A percentile compares a stretch with the other conserved stretches of the same genome.
Conservation (phyloP, 1,139 yeast genomes). For the Taphrina deformans region DNA sequence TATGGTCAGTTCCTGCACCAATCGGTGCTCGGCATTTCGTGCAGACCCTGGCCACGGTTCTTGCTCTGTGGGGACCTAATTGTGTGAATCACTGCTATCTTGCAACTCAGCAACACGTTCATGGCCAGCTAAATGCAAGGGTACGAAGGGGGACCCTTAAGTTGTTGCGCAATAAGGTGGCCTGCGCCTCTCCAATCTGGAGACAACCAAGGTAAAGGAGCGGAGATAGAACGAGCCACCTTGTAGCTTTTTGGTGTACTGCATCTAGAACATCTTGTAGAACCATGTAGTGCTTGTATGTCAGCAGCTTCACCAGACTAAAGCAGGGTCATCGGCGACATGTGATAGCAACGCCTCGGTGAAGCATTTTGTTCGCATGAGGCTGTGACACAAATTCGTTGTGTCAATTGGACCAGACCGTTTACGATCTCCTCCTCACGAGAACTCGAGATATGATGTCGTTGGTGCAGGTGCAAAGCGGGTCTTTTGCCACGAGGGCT, state of each 20-base stretch:
- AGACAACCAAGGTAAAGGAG: background rate
- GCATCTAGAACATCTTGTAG: background rate
- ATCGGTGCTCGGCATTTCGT: background rate
- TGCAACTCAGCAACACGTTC: no score
- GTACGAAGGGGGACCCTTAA: background rate
- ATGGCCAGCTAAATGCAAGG: no score
- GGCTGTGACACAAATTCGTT: no score
- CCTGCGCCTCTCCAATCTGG: background rate
- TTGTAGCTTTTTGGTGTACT: background rate
- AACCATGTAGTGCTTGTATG: no score
- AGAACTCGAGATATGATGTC: no score
- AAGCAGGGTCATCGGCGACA: background rate
- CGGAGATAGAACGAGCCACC: background rate
- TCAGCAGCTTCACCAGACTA: no score
- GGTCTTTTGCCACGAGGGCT: no score
- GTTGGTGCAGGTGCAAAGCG: no score
- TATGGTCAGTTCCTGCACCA: background rate
- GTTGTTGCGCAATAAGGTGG: background rate
- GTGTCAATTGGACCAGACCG: no score
- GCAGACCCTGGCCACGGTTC: background rate
- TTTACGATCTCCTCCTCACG: no score
- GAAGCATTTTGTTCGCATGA: background rate
- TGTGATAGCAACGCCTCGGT: background rate
- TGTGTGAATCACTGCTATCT: background rate
- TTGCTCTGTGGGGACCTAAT: background rate